Base-by-base conservation (phyloP, 2,329 filamentous ascomycete species). In the Didymella keratinophila region DNA sequence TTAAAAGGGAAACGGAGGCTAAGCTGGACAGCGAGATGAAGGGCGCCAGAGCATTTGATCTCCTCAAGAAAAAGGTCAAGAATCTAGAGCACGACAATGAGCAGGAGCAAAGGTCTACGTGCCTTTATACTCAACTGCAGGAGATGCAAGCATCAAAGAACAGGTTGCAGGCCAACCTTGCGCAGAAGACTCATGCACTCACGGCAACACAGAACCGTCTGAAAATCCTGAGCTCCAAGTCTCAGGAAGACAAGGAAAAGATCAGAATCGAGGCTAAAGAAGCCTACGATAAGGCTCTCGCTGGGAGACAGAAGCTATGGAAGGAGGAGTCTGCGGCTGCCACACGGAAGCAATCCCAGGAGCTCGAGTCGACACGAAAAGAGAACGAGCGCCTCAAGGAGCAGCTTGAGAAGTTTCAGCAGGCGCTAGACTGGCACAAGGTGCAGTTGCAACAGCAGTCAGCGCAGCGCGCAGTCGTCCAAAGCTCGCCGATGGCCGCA, bases 351-450 rank as follows among this genome's bases (percentile, higher is more conserved):
- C n/a, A 27, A 4, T 16, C 18, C 3, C 28, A 42, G 10, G 14
- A 28, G 16, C 25, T 32, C 11, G 43, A 34, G 30, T 16, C 27
- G 9, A 23, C 16, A 12, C 36, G 37, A 10, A 25, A 48, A 9
- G 51, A 55, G 12, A 55, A 37, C 12, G 27, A 51, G 2, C 14
- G n/a, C 6, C 51, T 59, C 14, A 51, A 37, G 28, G 43, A 47
- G 23, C 42, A 52, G 28, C 42, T 60, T 3, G 9, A 37, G 16
- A 21, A 52, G 36, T 20, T 23, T 12, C 11, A 16, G 25, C 16
- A 55, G 14, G 39, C 18, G 18, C 1, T 36, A 3, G 37, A 52
- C 1, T 47, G 52, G 46, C 25, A 51, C 14, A 50, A 43, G 14
- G 6, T 3, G 14, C 27, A 52, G 14, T 8, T 16, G 5, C 21